These are phyloP conservation scores for Mortierella sp. DNA, from an alignment of 371 early-diverging fungal species.

Conservation along the genomic window DNA sequence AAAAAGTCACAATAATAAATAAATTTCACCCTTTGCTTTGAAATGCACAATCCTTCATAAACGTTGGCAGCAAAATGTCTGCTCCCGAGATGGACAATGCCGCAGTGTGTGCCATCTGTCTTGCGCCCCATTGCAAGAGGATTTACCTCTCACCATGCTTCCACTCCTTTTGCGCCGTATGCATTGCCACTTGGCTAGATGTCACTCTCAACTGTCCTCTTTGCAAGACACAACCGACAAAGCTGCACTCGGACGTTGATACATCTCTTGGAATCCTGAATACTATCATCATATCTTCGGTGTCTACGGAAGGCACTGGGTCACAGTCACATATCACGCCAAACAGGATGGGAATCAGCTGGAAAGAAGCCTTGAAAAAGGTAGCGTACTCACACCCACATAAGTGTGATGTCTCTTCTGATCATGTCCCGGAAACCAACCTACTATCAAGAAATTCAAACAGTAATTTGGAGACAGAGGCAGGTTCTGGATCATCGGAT, in stretches of 20 bases:
- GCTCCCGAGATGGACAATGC: conserved; percentile 9
- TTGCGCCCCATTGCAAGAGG: conserved; percentile 60
- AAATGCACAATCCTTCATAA: not conserved
- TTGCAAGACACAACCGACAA: conserved; percentile 59
- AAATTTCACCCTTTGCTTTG: not conserved
- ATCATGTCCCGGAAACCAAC: not conserved
- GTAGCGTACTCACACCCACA: conserved; percentile 3
- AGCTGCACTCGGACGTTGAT: conserved; percentile 49
- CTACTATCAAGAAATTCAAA: not conserved
- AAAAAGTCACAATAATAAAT: conserved; percentile 8
- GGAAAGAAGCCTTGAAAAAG: not conserved
- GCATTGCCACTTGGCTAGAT: conserved; percentile 73
- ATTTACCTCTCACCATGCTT: conserved; percentile 71
- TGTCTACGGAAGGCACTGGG: not conserved
- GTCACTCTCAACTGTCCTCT: conserved; percentile 68
- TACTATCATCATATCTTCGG: conserved; percentile 25
- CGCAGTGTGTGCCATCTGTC: conserved; percentile 68
- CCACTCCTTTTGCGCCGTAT: conserved; percentile 74
- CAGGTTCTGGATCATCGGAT: not conserved
- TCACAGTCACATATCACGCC: not conserved
- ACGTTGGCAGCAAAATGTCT: not conserved
- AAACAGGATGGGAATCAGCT: not conserved
- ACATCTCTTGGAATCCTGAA: conserved; percentile 32
- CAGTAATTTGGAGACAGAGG: not conserved
- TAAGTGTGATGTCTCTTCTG: not conserved